phyloP scores from a whole-genome alignment of 192 early-diverging fungal species.

The Lunasporangiospora selenospora region DNA sequence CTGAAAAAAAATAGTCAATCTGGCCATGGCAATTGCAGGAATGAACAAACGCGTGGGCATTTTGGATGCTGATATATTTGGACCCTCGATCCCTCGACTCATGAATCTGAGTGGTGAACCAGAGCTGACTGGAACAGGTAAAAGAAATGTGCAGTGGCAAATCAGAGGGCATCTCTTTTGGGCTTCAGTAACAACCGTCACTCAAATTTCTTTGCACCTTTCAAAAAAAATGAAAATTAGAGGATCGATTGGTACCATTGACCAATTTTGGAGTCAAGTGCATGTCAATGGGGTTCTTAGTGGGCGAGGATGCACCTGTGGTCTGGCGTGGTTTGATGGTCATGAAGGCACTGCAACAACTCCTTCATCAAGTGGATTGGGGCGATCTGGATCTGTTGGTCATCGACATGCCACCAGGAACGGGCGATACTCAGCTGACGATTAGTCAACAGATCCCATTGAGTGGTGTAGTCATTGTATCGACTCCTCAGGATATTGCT shows the following conservation, averaged over 20 bases:
- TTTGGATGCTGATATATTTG: slow-evolving; percentile 93
- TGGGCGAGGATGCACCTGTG: slow-evolving; percentile 73
- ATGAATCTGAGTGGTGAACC: slow-evolving; percentile 85
- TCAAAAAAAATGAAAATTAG: slow-evolving; percentile 3
- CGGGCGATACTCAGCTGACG: slow-evolving; percentile 88
- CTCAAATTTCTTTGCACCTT: neutral
- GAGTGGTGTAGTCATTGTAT: slow-evolving; percentile 82
- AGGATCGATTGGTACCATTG: slow-evolving; percentile 69
- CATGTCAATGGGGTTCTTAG: slow-evolving; percentile 94
- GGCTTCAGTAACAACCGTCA: neutral
- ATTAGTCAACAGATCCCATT: slow-evolving; percentile 73
- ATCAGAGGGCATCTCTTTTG: neutral
- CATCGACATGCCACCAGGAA: slow-evolving; percentile 93
- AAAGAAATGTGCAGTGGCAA: slow-evolving; percentile 1
- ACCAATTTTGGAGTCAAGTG: slow-evolving; percentile 87
- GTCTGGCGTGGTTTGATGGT: slow-evolving; percentile 96
- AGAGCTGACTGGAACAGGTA: slow-evolving; percentile 64
- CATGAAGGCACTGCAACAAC: slow-evolving; percentile 90
- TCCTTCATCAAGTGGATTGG: slow-evolving; percentile 88
- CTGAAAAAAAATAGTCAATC: slow-evolving; percentile 66
- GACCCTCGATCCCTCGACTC: slow-evolving; percentile 85
- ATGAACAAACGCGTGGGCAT: slow-evolving; percentile 71
- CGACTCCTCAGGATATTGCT: slow-evolving; percentile 92
- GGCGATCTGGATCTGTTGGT: slow-evolving; percentile 76
- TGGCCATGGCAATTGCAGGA: slow-evolving; percentile 72